A percentile compares a stretch with the other conserved stretches of the same genome.
These are phyloP conservation scores for Podospora australis DNA, from an alignment of 495 filamentous ascomycete genomes.

Conservation along the genomic window DNA sequence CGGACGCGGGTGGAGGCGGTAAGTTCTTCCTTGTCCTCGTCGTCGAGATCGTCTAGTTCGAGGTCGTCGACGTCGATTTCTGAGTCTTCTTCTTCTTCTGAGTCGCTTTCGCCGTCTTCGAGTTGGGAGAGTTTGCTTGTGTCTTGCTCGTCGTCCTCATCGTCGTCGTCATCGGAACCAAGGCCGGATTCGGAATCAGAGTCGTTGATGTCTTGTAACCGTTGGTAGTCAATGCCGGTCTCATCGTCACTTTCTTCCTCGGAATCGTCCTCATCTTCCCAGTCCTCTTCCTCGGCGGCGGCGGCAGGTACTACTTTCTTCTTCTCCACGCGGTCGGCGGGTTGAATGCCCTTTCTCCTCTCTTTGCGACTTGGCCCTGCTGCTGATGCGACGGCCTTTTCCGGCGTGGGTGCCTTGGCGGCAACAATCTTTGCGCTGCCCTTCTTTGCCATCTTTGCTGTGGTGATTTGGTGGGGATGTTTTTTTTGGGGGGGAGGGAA, in stretches of 20 bases:
- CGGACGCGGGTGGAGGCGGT: constrained; percentile 69
- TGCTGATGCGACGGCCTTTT: neutral
- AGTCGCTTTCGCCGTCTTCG: constrained; percentile 71
- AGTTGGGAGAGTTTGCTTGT: constrained; percentile 54
- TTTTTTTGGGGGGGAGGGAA: too few species aligned
- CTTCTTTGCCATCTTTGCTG: constrained; percentile 1
- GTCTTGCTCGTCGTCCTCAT: constrained; percentile 48
- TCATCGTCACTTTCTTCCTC: constrained; percentile 24
- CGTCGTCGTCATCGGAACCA: constrained; percentile 40
- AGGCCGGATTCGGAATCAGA: constrained; percentile 31
- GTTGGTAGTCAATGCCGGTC: constrained; percentile 23
- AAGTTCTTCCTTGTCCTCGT: constrained; percentile 76
- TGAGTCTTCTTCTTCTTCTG: constrained; percentile 47
- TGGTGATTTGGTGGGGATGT: neutral
- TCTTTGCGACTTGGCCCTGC: neutral
- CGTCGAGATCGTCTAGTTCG: constrained; percentile 55
- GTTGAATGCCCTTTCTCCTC: neutral
- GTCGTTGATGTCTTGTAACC: constrained; percentile 32
- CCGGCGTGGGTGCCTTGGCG: neutral
- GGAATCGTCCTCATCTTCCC: neutral
- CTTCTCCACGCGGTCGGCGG: neutral
- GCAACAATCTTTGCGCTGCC: neutral
- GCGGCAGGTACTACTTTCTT: neutral
- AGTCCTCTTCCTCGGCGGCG: neutral
- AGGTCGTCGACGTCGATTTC: constrained; percentile 80